Evolutionary conservation across 192 early-diverging fungal species (phyloP).

Genomic region (Glomus cerebriforme): DNA sequence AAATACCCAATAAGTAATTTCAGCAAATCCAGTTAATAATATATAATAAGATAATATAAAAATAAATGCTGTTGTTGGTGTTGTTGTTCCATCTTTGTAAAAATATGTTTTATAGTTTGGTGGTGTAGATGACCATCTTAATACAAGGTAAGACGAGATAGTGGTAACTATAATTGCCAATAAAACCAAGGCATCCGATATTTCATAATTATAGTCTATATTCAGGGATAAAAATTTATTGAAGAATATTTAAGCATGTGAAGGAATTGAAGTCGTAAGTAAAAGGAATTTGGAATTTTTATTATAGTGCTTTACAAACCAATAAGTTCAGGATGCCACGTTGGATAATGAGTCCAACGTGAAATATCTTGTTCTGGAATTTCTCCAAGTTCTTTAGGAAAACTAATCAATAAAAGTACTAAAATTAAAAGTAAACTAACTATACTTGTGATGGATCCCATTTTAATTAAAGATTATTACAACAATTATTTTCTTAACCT

Average conservation of each 20-base stretch:
- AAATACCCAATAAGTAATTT: slow-evolving; percentile 35
- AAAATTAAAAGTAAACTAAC: background rate
- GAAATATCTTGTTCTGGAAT: background rate
- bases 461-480: too few species aligned
- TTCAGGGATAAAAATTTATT: background rate
- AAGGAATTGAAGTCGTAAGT: too few species aligned
- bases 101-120: background rate
- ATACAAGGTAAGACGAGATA: background rate
- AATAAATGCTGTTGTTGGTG: slow-evolving; percentile 36
- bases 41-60: slow-evolving; percentile 38
- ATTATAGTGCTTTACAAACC: slow-evolving; percentile 5
- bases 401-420: slow-evolving; percentile 18
- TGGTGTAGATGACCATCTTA: background rate
- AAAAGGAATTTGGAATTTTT: background rate
- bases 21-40: slow-evolving; percentile 35
- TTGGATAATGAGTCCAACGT: background rate
- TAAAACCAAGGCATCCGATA: background rate
- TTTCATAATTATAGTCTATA: background rate
- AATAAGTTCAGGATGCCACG: slow-evolving; percentile 23
- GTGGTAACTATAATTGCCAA: background rate
- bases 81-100: background rate
- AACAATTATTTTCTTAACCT: too few species aligned
- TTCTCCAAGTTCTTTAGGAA: slow-evolving; percentile 12
- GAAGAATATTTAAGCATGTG: background rate
- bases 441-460: background rate